A percentile compares a stretch with the other conserved stretches of the same genome.
phyloP scores from a whole-genome alignment of 495 filamentous ascomycete genomes.

The Hapsidospora chrysogenum region DNA sequence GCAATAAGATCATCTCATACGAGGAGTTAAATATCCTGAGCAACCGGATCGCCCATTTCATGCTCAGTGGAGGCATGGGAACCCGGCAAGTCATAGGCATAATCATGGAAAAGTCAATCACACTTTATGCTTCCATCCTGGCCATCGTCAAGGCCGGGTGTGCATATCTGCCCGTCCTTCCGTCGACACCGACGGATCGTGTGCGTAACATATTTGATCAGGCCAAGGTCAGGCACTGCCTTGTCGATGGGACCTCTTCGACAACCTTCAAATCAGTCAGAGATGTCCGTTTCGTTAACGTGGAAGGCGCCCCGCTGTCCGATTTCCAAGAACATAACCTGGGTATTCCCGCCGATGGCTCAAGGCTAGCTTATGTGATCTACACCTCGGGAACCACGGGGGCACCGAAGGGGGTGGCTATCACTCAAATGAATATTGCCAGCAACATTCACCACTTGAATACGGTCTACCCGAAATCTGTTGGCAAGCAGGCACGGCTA shows the following conservation, averaged over 20 bases:
- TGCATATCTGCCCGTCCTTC: slow-evolving; percentile 55
- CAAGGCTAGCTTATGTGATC: slow-evolving; percentile 37
- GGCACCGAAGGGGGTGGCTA: slow-evolving; percentile 49
- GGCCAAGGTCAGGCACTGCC: slow-evolving; percentile 27
- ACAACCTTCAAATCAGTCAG: slow-evolving; percentile 6
- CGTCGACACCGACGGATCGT: slow-evolving; percentile 40
- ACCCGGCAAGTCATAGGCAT: slow-evolving; percentile 44
- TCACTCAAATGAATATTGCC: slow-evolving; percentile 50
- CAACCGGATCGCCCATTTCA: slow-evolving; percentile 44
- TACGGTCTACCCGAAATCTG: slow-evolving; percentile 35
- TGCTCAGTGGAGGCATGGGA: slow-evolving; percentile 26
- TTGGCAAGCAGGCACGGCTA: slow-evolving; percentile 25
- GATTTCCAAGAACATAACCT: slow-evolving; percentile 12
- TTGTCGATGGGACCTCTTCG: slow-evolving; percentile 17
- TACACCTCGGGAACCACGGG: slow-evolving; percentile 55
- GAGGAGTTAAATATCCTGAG: slow-evolving; percentile 39
- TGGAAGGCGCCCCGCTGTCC: slow-evolving; percentile 13
- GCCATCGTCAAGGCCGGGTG: slow-evolving; percentile 55
- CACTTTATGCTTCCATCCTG: slow-evolving; percentile 53
- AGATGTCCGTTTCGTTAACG: slow-evolving; percentile 15
- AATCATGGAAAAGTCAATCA: slow-evolving; percentile 50
- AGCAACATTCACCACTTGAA: slow-evolving; percentile 47
- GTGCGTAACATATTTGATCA: slow-evolving; percentile 36
- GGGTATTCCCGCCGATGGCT: slow-evolving; percentile 14
- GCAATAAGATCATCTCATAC: too few relatives aligned